Conservation (phyloP, 208 protist species). For the Acanthamoeba lenticulata region DNA sequence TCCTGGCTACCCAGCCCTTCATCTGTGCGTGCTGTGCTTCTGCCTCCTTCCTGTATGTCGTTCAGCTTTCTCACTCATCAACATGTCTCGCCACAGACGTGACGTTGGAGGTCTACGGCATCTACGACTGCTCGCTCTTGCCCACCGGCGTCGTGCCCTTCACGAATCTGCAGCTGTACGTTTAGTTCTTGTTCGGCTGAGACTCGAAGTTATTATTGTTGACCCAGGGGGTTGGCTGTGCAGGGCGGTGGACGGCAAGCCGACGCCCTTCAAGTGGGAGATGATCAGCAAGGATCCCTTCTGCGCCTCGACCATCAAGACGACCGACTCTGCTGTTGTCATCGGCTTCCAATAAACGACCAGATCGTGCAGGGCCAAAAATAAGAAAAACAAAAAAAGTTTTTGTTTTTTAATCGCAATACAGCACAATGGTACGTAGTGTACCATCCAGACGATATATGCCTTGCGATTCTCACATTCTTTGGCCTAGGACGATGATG, state of each 20-base stretch:
- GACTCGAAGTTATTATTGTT: no score
- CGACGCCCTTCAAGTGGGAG: neutral
- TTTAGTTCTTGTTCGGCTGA: no score
- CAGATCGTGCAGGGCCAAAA: no score
- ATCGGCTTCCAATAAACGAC: constrained; percentile 38
- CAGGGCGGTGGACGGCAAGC: neutral
- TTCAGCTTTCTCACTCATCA: neutral
- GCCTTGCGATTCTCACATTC: neutral
- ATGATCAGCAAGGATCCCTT: neutral
- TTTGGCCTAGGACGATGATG: constrained; percentile 1
- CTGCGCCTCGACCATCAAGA: neutral
- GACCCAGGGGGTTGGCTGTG: no score
- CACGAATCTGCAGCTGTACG: constrained; percentile 19
- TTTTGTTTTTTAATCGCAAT: no score
- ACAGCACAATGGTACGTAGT: no score
- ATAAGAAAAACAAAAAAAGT: no score
- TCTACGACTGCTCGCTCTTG: constrained; percentile 34
- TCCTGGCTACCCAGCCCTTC: constrained; percentile 12
- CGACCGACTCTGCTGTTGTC: neutral
- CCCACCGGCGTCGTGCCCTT: neutral
- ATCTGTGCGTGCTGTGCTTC: neutral
- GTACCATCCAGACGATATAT: no score
- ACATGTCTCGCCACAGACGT: neutral
- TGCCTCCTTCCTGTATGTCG: neutral
- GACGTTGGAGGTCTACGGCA: constrained; percentile 33